Conservation (phyloP, 495 filamentous ascomycete species). For the Zalerion maritima region DNA sequence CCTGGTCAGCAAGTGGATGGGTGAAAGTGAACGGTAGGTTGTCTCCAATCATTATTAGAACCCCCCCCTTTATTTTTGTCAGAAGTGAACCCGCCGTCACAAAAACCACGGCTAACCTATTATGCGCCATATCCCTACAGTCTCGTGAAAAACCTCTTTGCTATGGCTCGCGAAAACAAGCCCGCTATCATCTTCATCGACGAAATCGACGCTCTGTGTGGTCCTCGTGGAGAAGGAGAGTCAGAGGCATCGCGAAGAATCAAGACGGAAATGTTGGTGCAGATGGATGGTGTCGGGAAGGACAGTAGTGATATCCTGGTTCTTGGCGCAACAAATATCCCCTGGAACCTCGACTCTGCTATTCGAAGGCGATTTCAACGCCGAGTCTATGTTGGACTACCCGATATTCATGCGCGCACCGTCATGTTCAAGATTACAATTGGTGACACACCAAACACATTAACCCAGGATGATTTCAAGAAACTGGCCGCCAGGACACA, state of each 20-base stretch:
- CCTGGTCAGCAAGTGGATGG: conserved; percentile 98
- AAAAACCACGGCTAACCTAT: conserved; percentile 2
- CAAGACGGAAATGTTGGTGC: conserved; percentile 95
- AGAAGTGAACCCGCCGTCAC: too few relatives aligned
- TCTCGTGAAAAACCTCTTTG: conserved; percentile 92
- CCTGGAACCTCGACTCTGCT: conserved; percentile 97
- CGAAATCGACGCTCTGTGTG: conserved; percentile 94
- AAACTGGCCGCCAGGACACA: conserved; percentile 69
- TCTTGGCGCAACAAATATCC: conserved; percentile 94
- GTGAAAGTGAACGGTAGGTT: conserved; percentile 83
- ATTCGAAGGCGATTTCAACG: conserved; percentile 94
- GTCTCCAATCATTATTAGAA: too few relatives aligned
- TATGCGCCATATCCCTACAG: conserved; percentile 32
- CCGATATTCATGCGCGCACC: conserved; percentile 75
- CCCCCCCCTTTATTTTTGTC: too few relatives aligned
- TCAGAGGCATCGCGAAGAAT: conserved; percentile 93
- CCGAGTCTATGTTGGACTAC: conserved; percentile 85
- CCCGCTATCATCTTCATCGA: conserved; percentile 99
- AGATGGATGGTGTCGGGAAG: conserved; percentile 97
- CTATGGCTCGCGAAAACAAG: conserved; percentile 95
- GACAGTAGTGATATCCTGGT: conserved; percentile 90
- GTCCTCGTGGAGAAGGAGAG: conserved; percentile 91
- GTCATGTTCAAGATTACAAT: conserved; percentile 96
- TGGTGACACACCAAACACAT: conserved; percentile 76
- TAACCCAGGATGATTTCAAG: conserved; percentile 63